Base-by-base conservation (phyloP, 306 rosid species). In the Quercus robur region DNA sequence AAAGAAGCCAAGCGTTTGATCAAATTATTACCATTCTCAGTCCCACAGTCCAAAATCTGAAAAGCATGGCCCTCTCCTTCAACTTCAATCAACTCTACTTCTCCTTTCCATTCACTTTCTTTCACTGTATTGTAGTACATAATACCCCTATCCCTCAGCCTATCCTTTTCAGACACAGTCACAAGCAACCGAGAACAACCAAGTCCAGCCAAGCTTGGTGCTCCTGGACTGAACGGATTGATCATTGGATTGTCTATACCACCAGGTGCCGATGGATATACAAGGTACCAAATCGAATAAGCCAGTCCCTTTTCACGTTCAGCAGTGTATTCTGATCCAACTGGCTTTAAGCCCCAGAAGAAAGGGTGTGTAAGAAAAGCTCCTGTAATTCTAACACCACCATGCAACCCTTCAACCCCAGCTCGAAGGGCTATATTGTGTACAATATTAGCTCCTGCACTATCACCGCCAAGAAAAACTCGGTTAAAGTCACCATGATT, bases 71-170 rank as follows among this genome's bases (percentile, higher is more conserved):
- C 90, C 66, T 86, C 87, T 5, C 80, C 87, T 58, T 82, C 77
- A 14, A 75, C 77, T 49, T 76, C 71, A 57, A 84, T 20, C 6
- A 89, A 78, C 26, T 84, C 88, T 31, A 80, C 73, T 1, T 85
- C 85, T 49, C 90, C 93, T n/a, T 79, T 0, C 93, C 87, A 85
- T 38, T 82, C 90, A 81, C 90, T 83, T 20, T 84, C 25, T 81
- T 78, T 85, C 72, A 87, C 73, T 12, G 75, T 75, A 5, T 85
- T 84, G 31, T 52, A 85, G 64, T 81, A 89, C 81, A 51, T 78
- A 74, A 87, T 21, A n/a, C 85, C 90, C 80, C 85, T 76, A 20
- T 87, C 90, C 74, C 84, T 85, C 0, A 91, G 77, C 15, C 56
- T 70, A 82, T 88, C 92, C 19, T 84, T 81, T 0, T 81, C 90